These are phyloP conservation scores for Citrullus mucosospermus DNA, from an alignment of 306 rosid species.

Conservation along the genomic window DNA sequence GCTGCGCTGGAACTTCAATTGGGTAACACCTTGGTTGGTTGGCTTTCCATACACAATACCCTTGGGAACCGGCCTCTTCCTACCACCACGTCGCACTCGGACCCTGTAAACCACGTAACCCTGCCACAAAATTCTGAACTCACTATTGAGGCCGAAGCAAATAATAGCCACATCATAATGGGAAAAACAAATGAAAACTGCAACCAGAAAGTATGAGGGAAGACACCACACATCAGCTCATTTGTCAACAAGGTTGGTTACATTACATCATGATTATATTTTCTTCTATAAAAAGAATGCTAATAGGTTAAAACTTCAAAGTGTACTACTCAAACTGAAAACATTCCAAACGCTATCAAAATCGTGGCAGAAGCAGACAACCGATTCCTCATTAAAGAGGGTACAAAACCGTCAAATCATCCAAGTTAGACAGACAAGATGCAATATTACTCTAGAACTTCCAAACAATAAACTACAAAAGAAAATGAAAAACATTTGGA, in stretches of 20 bases:
- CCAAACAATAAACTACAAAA: not conserved
- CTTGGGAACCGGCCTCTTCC: constrained; percentile 91
- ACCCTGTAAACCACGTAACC: constrained; percentile 81
- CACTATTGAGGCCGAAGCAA: not conserved
- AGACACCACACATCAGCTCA: not conserved
- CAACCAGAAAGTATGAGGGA: not conserved
- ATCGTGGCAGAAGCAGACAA: not conserved
- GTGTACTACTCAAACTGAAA: not conserved
- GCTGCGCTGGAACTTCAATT: constrained; percentile 73
- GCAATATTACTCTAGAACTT: not conserved
- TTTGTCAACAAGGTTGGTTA: not conserved
- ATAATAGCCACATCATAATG: not conserved
- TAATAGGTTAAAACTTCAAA: not conserved
- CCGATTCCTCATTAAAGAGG: not conserved
- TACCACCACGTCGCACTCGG: constrained; percentile 83
- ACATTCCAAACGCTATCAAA: not conserved
- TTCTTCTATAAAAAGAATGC: not conserved
- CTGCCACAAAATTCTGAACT: constrained; percentile 13
- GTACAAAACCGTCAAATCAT: not conserved
- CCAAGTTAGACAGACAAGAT: not conserved
- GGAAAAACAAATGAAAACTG: not conserved
- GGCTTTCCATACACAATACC: constrained; percentile 96
- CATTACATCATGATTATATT: not conserved
- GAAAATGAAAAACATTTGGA: too few relatives aligned
- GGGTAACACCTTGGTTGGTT: constrained; percentile 91